Evolutionary conservation across 2,329 filamentous ascomycete species (phyloP), one percentile per base, ranked within the genome.

Genomic region (Xylaria sp.): DNA sequence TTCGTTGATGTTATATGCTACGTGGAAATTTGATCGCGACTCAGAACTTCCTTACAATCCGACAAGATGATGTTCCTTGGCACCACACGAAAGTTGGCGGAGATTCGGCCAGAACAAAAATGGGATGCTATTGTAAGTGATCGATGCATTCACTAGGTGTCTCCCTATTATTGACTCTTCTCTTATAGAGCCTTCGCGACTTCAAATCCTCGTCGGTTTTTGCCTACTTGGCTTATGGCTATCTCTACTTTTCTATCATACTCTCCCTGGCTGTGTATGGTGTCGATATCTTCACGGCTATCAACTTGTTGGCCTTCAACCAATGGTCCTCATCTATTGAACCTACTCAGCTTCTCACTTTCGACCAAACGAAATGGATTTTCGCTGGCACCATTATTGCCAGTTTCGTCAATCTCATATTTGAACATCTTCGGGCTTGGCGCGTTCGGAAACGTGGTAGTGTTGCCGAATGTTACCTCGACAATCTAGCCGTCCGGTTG

Each of bases 361-460:
- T 97, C 76, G 83, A 88, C 58, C 87, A 95, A 63, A 92, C 93
- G 13, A 97, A 96, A 82, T 97, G 94, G 94, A 94, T 99, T 79
- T 99, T 98, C 79, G 92, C 93, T 33, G 88, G 89, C 65, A 97
- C 94, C 79, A 98, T 99, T 77, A 91, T 98, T 71, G 85, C 96
- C 42, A 98, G 94, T 10, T 94, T 95, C 79, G 83, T 93, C 72
- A 92, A 98, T 73, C 86, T 97, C 33, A 85, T 83, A 17, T 96
- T 92, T 76, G 92, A 97, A 80, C 93, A 93, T 83, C 78, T 97
- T 57, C 89, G 92, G 63, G 94, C 95, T 31, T 82, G 91, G 69
- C 89, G 91, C 54, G 93, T 97, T 59, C 97, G 98, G 79, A 90
- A 86, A 74, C 89, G 93, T 66, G 93, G 93, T 64, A 94, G 94